phyloP scores from a whole-genome alignment of 371 early-diverging fungal species.

The Mucor piriformis region DNA sequence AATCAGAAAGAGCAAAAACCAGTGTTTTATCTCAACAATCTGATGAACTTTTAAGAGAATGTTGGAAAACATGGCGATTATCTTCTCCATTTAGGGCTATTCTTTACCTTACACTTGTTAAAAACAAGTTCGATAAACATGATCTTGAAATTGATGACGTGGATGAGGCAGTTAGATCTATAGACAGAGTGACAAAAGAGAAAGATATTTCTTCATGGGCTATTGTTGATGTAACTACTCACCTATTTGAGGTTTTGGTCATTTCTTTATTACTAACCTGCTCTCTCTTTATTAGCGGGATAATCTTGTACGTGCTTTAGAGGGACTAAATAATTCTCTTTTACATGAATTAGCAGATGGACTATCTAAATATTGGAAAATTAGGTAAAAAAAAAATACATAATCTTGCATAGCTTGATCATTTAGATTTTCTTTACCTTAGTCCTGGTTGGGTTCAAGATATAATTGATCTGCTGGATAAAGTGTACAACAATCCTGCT shows the following conservation, averaged over 20 bases:
- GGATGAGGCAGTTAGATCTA: constrained; percentile 47
- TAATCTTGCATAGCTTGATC: neutral
- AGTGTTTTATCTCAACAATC: constrained; percentile 62
- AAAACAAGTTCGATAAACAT: constrained; percentile 45
- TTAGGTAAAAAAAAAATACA: constrained; percentile 26
- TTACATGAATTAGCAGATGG: constrained; percentile 43
- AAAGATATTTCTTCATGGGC: constrained; percentile 52
- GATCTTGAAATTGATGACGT: constrained; percentile 51
- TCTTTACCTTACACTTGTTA: constrained; percentile 65
- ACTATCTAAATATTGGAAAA: constrained; percentile 47
- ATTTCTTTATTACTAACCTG: neutral
- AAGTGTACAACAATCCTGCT: constrained; percentile 52
- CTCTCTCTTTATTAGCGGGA: constrained; percentile 32
- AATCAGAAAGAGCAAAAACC: constrained; percentile 53
- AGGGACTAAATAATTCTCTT: constrained; percentile 44
- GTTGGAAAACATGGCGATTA: constrained; percentile 72
- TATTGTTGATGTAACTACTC: constrained; percentile 46
- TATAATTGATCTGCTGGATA: constrained; percentile 43
- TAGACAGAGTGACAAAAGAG: constrained; percentile 51
- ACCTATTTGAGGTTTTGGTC: no score
- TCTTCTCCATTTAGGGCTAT: constrained; percentile 68
- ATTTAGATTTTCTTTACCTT: neutral
- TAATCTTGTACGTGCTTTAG: constrained; percentile 45
- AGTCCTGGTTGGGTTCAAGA: constrained; percentile 48
- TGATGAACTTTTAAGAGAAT: constrained; percentile 69